Percentiles rank a stretch among this genome's conserved stretches.
Evolutionary conservation across 805 yeast species (phyloP).

Genomic region (Citeromyces matritensis): DNA sequence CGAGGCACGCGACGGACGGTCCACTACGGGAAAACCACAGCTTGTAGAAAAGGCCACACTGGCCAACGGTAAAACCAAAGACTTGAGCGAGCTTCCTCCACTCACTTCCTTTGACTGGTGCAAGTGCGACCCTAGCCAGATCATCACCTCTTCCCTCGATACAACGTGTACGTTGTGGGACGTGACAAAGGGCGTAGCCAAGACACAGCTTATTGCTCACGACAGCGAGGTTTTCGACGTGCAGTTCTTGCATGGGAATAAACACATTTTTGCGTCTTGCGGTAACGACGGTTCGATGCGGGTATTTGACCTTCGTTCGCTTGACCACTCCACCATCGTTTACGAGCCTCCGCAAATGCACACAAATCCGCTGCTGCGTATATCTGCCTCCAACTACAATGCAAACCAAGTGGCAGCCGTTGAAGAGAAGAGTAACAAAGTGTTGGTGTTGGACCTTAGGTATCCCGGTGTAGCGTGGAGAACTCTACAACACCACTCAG

Average conservation of each 20-base stretch:
- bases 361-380: slow-evolving; percentile 47
- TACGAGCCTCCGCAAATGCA: slow-evolving; percentile 48
- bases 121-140: slow-evolving; percentile 44
- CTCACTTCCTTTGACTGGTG: slow-evolving; percentile 94
- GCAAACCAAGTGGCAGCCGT: slow-evolving; percentile 75
- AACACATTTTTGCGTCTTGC: slow-evolving; percentile 76
- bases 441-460: slow-evolving; percentile 69
- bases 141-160: slow-evolving; percentile 81
- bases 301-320: slow-evolving; percentile 74
- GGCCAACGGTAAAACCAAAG: slow-evolving; percentile 24
- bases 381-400: slow-evolving; percentile 69
- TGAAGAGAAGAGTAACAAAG: slow-evolving; percentile 50
- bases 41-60: slow-evolving; percentile 24
- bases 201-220: slow-evolving; percentile 92
- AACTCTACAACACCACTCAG: slow-evolving; percentile 52
- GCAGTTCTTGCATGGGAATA: slow-evolving; percentile 58
- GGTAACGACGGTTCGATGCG: slow-evolving; percentile 94
- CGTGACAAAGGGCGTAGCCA: slow-evolving; percentile 49
- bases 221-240: slow-evolving; percentile 94
- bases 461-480: slow-evolving; percentile 73
- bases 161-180: slow-evolving; percentile 98
- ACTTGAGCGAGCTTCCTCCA: slow-evolving; percentile 58
- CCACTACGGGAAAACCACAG: slow-evolving; percentile 3
- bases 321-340: slow-evolving; percentile 90
- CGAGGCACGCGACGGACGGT: slow-evolving; percentile 9